Evolutionary conservation across 345 rosid species (phyloP), one percentile per base, ranked within the genome.

Genomic region (Melaleuca alternifolia): DNA sequence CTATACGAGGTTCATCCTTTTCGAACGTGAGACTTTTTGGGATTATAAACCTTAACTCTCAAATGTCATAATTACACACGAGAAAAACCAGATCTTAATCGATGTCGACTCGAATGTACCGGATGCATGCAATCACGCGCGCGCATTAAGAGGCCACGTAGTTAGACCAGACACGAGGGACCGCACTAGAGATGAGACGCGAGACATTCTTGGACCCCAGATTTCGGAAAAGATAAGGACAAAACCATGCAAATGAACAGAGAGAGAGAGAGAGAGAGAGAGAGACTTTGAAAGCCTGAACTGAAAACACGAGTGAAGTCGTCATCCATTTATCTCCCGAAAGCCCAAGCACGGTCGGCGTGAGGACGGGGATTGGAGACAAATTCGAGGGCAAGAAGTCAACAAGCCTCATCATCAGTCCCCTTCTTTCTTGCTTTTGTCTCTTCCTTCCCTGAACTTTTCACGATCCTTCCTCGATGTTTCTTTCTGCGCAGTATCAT

Each of bases 301-400:
- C 81, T 18, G 48, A 18, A 18, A 18, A 37, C 48, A 41, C 9
- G 20, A 9, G 28, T 16, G 44, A 24, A 10, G 61, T 14, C 3
- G 26, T 26, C 48, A 37, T 53, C 59, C 21, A 33, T 84, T 48
- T 1, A 21, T 37, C 24, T 50, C 54, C 85, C 21, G 28, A 88
- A 89, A 91, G 90, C 83, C 83, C 77, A 41, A 41, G 51, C 88
- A 83, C 82, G 88, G 88, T 87, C 89, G 91, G 91, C 89, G 3
- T 23, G 56, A 81, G 18, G 84, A 84, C 76, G 85, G 83, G 30
- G 87, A 82, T 7, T 10, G 24, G 54, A 15, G 54, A 11, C 4
- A 18, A 28, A 51, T 37, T 30, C 28, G 88, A 81, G 14, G 57
- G 30, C 85, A 46, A 71, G 20, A 87, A 89, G 89, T 88, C 91